phyloP scores from a whole-genome alignment of 805 yeast genomes.

The Starmerella scarabaei region DNA sequence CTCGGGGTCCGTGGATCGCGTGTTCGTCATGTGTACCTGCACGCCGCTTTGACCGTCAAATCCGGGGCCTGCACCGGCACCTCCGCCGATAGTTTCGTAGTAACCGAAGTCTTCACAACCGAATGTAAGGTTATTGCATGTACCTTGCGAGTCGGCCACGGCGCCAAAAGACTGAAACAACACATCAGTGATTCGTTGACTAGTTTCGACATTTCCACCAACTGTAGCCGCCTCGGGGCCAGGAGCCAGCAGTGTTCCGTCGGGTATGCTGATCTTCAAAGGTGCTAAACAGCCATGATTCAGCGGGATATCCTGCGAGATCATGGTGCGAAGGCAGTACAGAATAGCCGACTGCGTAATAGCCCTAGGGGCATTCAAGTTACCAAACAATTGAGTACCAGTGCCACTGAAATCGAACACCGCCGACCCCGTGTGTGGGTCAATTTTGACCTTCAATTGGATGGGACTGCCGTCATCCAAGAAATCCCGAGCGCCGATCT shows the following conservation, averaged over 20 bases:
- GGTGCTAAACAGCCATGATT: slow-evolving; percentile 89
- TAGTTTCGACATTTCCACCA: slow-evolving; percentile 88
- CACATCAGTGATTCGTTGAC: slow-evolving; percentile 86
- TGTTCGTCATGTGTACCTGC: slow-evolving; percentile 88
- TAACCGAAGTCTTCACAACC: slow-evolving; percentile 56
- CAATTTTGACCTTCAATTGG: slow-evolving; percentile 27
- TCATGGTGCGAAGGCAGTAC: slow-evolving; percentile 73
- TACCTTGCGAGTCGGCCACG: slow-evolving; percentile 93
- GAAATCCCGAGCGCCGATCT: slow-evolving; percentile 22
- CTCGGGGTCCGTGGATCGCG: slow-evolving; percentile 85
- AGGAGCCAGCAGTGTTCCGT: slow-evolving; percentile 56
- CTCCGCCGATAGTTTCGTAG: slow-evolving; percentile 92
- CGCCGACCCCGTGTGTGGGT: slow-evolving; percentile 45
- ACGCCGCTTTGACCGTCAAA: slow-evolving; percentile 86
- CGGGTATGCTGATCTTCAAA: slow-evolving; percentile 51
- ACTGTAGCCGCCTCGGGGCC: slow-evolving; percentile 82
- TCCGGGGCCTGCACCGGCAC: slow-evolving; percentile 80
- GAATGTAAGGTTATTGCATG: slow-evolving; percentile 87
- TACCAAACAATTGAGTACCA: slow-evolving; percentile 76
- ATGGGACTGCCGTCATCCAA: slow-evolving; percentile 29
- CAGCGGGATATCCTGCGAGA: slow-evolving; percentile 77
- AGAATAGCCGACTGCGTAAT: slow-evolving; percentile 80
- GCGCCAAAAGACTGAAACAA: slow-evolving; percentile 74
- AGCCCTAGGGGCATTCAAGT: slow-evolving; percentile 85
- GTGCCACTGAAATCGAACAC: slow-evolving; percentile 77